Evolutionary conservation across 805 yeast genomes (phyloP).

Genomic region (Hanseniaspora singularis): DNA sequence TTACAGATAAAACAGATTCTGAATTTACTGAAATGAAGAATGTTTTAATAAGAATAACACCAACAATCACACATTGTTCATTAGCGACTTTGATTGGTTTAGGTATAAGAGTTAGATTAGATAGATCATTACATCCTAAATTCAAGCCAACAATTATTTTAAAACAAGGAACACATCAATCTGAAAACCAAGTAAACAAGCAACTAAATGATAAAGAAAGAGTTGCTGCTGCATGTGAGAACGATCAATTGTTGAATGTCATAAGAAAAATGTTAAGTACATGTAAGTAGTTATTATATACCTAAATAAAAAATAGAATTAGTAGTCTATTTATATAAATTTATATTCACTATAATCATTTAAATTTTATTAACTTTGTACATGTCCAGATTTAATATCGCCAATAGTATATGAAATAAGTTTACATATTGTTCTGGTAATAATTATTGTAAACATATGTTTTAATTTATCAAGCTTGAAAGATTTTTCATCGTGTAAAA

Average conservation of each 20-base stretch:
- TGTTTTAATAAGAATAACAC: constrained; percentile 75
- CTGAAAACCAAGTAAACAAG: constrained; percentile 90
- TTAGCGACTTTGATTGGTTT: constrained; percentile 90
- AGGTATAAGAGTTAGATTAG: constrained; percentile 84
- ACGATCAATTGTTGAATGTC: constrained; percentile 81
- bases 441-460: too few relatives aligned
- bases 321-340: too few relatives aligned
- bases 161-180: constrained; percentile 89
- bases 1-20: constrained; percentile 43
- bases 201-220: constrained; percentile 95
- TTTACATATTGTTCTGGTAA: too few relatives aligned
- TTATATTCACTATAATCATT: too few relatives aligned
- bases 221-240: constrained; percentile 97
- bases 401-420: too few relatives aligned
- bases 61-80: constrained; percentile 95
- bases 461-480: too few relatives aligned
- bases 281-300: constrained; percentile 50
- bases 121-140: constrained; percentile 74
- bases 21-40: constrained; percentile 46
- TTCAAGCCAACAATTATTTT: constrained; percentile 67
- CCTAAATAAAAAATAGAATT: too few relatives aligned
- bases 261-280: constrained; percentile 83
- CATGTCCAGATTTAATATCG: too few relatives aligned
- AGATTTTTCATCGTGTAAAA: too few relatives aligned
- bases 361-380: too few relatives aligned